Conservation (phyloP, 2,329 filamentous ascomycete species). For the Biscogniauxia marginata region DNA sequence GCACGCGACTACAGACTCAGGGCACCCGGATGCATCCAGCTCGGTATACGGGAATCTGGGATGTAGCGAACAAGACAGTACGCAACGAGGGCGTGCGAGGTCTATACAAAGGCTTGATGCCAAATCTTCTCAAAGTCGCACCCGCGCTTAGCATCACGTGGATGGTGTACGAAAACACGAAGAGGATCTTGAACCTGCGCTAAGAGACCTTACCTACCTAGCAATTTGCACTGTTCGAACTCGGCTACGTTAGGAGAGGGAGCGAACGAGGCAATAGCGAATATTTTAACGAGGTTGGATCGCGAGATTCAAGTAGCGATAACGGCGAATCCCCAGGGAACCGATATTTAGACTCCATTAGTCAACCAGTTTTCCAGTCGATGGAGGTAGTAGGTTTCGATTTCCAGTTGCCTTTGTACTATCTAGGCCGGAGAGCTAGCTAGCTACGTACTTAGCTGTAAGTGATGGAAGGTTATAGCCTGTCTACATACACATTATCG, state of each 20-base stretch:
- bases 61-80: conserved; percentile 82
- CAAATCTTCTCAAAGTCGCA: conserved; percentile 93
- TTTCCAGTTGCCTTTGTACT: not conserved
- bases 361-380: not conserved
- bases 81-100: conserved; percentile 80
- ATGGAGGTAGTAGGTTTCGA: not conserved
- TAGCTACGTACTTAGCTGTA: not conserved
- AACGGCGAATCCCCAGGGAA: not conserved
- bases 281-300: too few relatives aligned
- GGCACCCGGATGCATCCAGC: conserved; percentile 88
- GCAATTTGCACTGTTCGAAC: not conserved
- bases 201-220: conserved; percentile 19
- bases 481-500: not conserved
- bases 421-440: not conserved
- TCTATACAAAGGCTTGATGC: conserved; percentile 91
- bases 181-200: conserved; percentile 63
- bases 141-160: conserved; percentile 95
- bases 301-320: not conserved
- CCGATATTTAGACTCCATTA: not conserved
- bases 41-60: conserved; percentile 87
- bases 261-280: not conserved
- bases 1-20: conserved; percentile 90
- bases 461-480: too few relatives aligned
- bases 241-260: not conserved
- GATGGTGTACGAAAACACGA: conserved; percentile 89